phyloP scores from a whole-genome alignment of 257 asterid genomes.

The Nemophila menziesii region DNA sequence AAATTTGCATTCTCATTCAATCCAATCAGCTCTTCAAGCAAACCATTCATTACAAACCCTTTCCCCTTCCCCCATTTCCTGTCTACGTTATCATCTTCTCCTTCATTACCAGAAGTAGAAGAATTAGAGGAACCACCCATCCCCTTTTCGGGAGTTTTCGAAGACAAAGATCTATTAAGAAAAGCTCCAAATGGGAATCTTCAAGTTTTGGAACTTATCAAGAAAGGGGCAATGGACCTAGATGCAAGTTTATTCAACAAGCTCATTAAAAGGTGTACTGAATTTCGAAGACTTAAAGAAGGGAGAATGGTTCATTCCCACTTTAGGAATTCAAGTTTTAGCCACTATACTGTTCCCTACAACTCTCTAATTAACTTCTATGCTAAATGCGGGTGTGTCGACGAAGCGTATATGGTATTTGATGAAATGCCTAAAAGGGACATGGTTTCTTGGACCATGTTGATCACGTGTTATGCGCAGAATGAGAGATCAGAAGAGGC shows the following conservation, averaged over 20 bases:
- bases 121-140: conserved; percentile 1
- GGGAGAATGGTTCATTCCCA: conserved; percentile 49
- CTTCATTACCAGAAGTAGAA: neutral
- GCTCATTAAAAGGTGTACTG: conserved; percentile 47
- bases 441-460: conserved; percentile 68
- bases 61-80: neutral
- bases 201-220: conserved; percentile 42
- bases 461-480: conserved; percentile 68
- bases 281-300: conserved; percentile 35
- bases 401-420: conserved; percentile 50
- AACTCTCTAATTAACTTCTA: conserved; percentile 47
- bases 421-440: conserved; percentile 57
- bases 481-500: conserved; percentile 31
- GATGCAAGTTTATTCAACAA: conserved; percentile 36
- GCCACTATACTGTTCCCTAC: conserved; percentile 22
- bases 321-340: conserved; percentile 32
- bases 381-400: conserved; percentile 40
- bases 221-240: conserved; percentile 36
- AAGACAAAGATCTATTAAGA: conserved; percentile 37
- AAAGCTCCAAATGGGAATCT: conserved; percentile 36
- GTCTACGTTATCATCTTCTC: conserved; percentile 1
- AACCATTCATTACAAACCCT: neutral
- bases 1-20: neutral
- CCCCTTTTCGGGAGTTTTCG: neutral
- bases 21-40: neutral